These are phyloP conservation scores for Schizonepeta tenuifolia DNA, from an alignment of 257 asterid genomes.

Conservation along the genomic window DNA sequence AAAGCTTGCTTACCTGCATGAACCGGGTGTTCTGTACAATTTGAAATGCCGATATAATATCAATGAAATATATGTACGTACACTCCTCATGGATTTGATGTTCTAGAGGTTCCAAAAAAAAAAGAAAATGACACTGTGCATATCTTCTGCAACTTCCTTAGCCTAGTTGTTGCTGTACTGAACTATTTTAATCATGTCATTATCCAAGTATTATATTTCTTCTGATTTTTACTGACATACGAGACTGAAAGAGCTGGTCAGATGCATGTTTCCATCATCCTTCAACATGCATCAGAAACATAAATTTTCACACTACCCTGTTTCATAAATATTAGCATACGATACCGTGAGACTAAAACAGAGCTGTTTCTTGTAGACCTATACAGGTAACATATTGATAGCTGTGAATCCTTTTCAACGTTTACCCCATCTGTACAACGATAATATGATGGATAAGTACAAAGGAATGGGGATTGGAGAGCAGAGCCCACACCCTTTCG, in stretches of 20 bases:
- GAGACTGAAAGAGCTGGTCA: not conserved
- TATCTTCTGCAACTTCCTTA: constrained; percentile 20
- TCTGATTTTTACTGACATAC: not conserved
- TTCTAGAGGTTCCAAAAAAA: constrained; percentile 19
- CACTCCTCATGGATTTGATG: constrained; percentile 3
- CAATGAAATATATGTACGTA: constrained; percentile 84
- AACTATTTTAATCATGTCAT: not conserved
- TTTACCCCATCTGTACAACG: constrained; percentile 70
- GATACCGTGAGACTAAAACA: constrained; percentile 29
- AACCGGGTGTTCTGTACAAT: constrained; percentile 88
- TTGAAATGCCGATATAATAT: constrained; percentile 67
- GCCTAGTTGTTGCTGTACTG: not conserved
- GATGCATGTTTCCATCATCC: constrained; percentile 15
- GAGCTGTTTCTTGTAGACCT: constrained; percentile 61
- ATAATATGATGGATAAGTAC: constrained; percentile 69
- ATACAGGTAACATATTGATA: constrained; percentile 88
- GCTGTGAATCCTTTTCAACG: constrained; percentile 91
- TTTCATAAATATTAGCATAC: constrained; percentile 1
- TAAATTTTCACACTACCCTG: not conserved
- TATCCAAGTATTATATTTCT: not conserved
- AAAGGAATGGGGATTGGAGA: constrained; percentile 79
- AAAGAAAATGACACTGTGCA: not conserved
- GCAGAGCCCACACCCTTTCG: constrained; percentile 86
- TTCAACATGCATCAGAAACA: constrained; percentile 11
- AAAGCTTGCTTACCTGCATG: constrained; percentile 87